Base-by-base conservation (phyloP, 441 rosid genomes). In the Breynia disticha region DNA sequence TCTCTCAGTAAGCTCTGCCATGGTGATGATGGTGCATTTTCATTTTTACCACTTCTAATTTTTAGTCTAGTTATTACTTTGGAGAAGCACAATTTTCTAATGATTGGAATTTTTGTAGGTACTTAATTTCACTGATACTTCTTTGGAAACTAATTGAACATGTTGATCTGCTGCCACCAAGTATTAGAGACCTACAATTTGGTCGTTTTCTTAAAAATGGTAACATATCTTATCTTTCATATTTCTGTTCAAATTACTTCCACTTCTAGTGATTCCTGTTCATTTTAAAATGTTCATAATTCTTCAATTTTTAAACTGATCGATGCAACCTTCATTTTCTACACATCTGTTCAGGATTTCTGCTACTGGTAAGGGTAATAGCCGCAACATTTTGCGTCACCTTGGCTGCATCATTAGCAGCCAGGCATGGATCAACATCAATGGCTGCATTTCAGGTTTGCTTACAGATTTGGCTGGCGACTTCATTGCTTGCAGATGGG, bases 391-490 rank as follows among this genome's bases (percentile, higher is more conserved):
- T 69, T 64, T 80, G 83, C 28, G 77, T 75, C 62, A 83, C 90
- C 8, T 50, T 83, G 47, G 83, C 87, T 5, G 77, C 84, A 22
- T 79, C 90, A 16, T 50, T 78, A 67, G 84, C 87, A 0, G 80
- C 84, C 47, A 73, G 78, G 62, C 64, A 64, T 46, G 84, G 87
- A 54, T 19, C 84, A 1, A 83, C 67, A n/a, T 57, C 76, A 48
- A 83, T 83, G 90, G 87, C 87, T 20, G 87, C 87, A 49, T 83
- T 83, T 65, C 84, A 80, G 67, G 69, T 80, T 46, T 83, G 83
- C 76, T 73, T 80, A 74, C 90, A 80, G 72, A 63, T 75, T 46
- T 75, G 82, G 84, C 24, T 76, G 68, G 70, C 84, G 12, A 60
- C 82, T 11, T 83, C 86, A 16, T 70, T 78, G 71, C 90, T 83